Evolutionary conservation across 75 land plant species (phyloP).

Genomic region (Cupressus sempervirens): DNA sequence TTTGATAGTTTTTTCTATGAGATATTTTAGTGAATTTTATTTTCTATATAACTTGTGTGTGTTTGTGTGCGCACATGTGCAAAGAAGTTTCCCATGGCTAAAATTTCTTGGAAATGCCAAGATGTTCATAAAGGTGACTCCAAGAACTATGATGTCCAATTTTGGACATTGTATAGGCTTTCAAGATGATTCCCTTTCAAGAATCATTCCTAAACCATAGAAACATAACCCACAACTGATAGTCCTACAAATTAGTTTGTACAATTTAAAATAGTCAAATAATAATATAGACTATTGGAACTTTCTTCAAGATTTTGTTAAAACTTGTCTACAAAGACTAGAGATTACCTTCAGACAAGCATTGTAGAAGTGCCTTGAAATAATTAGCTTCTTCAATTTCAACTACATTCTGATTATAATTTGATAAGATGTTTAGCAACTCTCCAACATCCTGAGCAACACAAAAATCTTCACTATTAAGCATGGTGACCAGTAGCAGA

Average conservation of each 20-base stretch:
- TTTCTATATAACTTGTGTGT: too few species aligned
- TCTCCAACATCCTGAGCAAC: constrained; percentile 40
- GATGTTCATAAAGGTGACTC: not conserved
- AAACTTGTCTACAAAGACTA: not conserved
- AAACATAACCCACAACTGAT: not conserved
- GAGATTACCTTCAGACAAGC: constrained; percentile 49
- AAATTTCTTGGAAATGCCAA: not conserved
- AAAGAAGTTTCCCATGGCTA: not conserved
- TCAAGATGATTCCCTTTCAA: not conserved
- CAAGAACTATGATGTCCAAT: not conserved
- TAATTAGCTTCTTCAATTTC: constrained; percentile 66
- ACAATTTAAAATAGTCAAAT: not conserved
- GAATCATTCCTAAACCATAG: not conserved
- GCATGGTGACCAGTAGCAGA: constrained; percentile 40
- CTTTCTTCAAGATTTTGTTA: not conserved
- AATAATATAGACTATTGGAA: not conserved
- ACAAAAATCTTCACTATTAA: constrained; percentile 31
- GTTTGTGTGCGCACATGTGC: too few species aligned
- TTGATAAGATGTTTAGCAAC: constrained; percentile 38
- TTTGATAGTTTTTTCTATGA: not conserved
- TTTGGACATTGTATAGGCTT: not conserved
- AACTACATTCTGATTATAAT: constrained; percentile 52
- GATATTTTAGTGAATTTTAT: not conserved
- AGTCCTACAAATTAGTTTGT: not conserved
- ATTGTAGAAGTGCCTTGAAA: constrained; percentile 46